Base-by-base conservation (phyloP, 192 early-diverging fungal genomes). In the Backusella liffmaniae region DNA sequence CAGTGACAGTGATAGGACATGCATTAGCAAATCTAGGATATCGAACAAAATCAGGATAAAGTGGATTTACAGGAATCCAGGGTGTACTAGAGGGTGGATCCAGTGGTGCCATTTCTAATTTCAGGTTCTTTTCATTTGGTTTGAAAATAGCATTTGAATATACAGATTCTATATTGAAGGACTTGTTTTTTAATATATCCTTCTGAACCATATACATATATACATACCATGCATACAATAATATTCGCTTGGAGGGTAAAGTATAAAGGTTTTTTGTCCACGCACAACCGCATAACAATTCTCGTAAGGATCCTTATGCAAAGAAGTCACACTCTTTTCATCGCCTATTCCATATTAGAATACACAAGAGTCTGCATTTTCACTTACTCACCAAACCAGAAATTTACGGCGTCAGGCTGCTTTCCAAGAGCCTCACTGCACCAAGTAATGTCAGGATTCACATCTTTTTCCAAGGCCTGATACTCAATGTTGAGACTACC, bases 251-350 rank as follows among this genome's bases (percentile, higher is more conserved):
- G 86, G 86, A 10, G 86, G 86, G 36, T 84, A 82, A 13, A 87
- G 39, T 0, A 83, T 80, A 79, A 87, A 87, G 0, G 82, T 84
- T 65, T 87, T 87, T 46, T 73, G 73, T 36, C 86, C 86, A 9
- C 84, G 67, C 12, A 87, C 73, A 5, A 85, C 86, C n/a, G 80
- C 84, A 76, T 87, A 87, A 10, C 82, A 84, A 65, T 87, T 87
- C 65, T 87, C 86, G 44, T 87, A 87, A 41, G 84, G 86, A 74
- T 87, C 86, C 72, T 85, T 87, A 35, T 87, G 86, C n/a, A 87
- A 62, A 0, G 82, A 84, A 0, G 86, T 87, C 0, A 72, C 77
- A 21, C 86, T 87, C 23, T 74, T 41, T 32, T 80, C 77, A 42
- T 85, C 81, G 4, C 37, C 37, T 39, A 39, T 39, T 39, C 37